Evolutionary conservation across 768 basidiomycete genomes (phyloP).

Genomic region (Pleurotus sapidus): DNA sequence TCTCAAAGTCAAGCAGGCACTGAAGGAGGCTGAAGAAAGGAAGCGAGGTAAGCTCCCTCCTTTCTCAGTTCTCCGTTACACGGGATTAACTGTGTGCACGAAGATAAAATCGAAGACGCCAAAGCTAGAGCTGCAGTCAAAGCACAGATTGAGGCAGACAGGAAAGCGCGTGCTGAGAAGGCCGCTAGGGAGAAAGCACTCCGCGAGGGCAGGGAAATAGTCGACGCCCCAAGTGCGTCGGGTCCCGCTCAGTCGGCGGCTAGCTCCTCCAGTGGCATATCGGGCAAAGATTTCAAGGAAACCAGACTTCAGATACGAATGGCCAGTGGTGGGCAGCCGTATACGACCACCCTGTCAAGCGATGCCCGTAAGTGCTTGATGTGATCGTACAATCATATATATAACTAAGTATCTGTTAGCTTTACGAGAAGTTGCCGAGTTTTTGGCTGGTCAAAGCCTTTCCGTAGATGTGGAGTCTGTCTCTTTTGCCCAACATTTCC

Average conservation of each 20-base stretch:
- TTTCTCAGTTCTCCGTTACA: background rate
- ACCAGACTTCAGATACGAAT: constrained; percentile 90
- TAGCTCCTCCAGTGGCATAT: constrained; percentile 35
- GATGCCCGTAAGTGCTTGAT: constrained; percentile 58
- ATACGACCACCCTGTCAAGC: constrained; percentile 78
- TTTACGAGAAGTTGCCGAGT: constrained; percentile 84
- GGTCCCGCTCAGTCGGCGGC: constrained; percentile 31
- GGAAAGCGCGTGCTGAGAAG: constrained; percentile 83
- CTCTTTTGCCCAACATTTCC: constrained; percentile 77
- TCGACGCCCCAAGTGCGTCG: constrained; percentile 18
- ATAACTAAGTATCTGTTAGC: constrained; percentile 39
- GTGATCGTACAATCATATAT: background rate
- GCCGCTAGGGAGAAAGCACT: constrained; percentile 88
- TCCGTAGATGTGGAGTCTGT: constrained; percentile 76
- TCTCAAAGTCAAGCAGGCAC: constrained; percentile 69
- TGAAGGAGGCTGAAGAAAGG: constrained; percentile 82
- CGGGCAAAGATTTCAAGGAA: constrained; percentile 79
- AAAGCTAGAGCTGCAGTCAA: constrained; percentile 85
- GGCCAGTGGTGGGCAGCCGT: constrained; percentile 75
- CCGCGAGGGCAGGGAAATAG: constrained; percentile 64
- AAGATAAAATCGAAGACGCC: constrained; percentile 90
- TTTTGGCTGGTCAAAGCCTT: constrained; percentile 71
- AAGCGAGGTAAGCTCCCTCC: constrained; percentile 56
- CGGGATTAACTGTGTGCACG: background rate
- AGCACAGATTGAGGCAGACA: constrained; percentile 94